Percentiles rank a stretch among this genome's conserved stretches.
Conservation (phyloP, 495 filamentous ascomycete species). For the Tuber umbilicatum region DNA sequence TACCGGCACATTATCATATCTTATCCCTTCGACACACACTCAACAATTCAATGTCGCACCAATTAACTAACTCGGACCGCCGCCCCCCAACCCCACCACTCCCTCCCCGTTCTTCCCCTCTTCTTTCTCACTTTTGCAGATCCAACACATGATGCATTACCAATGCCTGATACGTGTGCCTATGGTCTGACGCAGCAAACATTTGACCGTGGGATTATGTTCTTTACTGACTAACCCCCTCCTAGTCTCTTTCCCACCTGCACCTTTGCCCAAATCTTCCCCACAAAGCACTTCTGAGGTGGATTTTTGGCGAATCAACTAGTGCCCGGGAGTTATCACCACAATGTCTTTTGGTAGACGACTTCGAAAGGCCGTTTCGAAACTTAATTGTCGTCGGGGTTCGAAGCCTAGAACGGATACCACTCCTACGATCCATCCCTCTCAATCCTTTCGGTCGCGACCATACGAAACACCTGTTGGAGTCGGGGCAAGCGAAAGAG, state of each 20-base stretch:
- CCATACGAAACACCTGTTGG: background rate
- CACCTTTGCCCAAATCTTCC: background rate
- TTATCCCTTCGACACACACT: background rate
- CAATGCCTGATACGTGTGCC: conserved; percentile 4
- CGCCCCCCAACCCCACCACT: background rate
- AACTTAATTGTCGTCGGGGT: conserved; percentile 3
- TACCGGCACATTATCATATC: background rate
- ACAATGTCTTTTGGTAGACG: conserved; percentile 17
- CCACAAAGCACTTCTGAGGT: background rate
- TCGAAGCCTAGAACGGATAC: background rate
- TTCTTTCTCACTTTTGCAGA: background rate
- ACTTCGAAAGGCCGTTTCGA: conserved; percentile 13
- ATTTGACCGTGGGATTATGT: background rate
- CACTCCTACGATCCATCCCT: background rate
- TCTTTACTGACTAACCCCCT: background rate
- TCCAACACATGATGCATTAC: background rate
- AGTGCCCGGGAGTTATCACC: background rate
- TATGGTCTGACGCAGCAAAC: background rate
- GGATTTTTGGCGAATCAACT: background rate
- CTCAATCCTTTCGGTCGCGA: background rate
- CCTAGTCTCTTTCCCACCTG: background rate
- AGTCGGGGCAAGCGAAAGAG: background rate
- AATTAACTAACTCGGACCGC: background rate
- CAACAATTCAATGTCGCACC: background rate
- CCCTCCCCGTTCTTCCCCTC: background rate